Conservation (phyloP, 305 asterid genomes). For the Rubia peregrina region DNA sequence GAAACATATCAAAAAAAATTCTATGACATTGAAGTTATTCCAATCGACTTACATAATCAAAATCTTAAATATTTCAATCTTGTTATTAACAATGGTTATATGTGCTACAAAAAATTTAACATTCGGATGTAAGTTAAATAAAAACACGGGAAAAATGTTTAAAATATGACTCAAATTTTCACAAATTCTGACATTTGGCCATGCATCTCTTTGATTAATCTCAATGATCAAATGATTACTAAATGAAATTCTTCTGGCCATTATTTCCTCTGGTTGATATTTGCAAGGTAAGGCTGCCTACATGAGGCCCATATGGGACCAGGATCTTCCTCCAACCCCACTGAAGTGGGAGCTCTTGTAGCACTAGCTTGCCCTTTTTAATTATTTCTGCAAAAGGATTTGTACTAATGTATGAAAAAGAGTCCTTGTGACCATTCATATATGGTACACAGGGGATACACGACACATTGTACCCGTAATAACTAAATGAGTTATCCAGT, state of each 20-base stretch:
- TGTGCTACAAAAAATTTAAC: not conserved
- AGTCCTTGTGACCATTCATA: not conserved
- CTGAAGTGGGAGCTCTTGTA: not conserved
- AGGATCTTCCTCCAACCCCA: not conserved
- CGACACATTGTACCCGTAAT: no score
- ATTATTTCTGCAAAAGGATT: not conserved
- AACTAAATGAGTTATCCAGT: no score
- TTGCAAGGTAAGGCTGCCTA: not conserved
- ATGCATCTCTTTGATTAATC: not conserved
- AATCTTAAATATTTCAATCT: not conserved
- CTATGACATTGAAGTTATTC: not conserved
- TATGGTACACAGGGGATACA: no score
- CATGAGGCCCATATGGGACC: constrained; percentile 1
- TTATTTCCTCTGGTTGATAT: not conserved
- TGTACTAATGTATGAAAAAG: not conserved
- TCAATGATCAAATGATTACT: not conserved
- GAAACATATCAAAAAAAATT: not conserved
- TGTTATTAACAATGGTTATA: not conserved
- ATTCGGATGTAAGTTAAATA: not conserved
- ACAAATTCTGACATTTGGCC: not conserved
- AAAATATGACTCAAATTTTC: not conserved
- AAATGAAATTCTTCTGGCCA: not conserved
- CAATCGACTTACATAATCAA: not conserved
- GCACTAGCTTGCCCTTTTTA: not conserved
- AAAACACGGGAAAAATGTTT: not conserved